Percentiles rank a stretch among this genome's conserved stretches.
Conservation (phyloP, 202 grass and related monocot genomes). For the Digitaria exilis region DNA sequence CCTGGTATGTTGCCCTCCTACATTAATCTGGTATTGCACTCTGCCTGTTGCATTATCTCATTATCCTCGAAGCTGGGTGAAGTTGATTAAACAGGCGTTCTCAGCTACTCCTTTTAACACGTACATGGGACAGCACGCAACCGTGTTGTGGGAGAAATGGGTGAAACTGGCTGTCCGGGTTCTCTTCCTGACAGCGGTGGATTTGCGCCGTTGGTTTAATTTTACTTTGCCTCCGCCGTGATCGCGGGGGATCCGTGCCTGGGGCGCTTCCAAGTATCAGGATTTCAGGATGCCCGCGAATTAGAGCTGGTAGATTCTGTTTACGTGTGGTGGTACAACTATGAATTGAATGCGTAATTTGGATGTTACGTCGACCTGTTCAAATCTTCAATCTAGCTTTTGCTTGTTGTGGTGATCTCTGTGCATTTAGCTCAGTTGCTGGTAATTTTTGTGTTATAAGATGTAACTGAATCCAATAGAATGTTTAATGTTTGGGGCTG, state of each 20-base stretch:
- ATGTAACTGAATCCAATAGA: not conserved
- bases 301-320: not conserved
- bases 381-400: not conserved
- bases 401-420: not conserved
- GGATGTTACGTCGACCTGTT: not conserved
- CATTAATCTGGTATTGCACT: too few species aligned
- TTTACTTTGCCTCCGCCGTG: not conserved
- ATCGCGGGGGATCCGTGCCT: not conserved
- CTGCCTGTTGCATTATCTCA: too few species aligned
- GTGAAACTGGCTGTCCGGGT: too few species aligned
- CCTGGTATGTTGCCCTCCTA: too few species aligned
- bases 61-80: too few species aligned
- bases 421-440: not conserved
- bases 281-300: not conserved
- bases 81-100: too few species aligned
- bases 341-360: not conserved
- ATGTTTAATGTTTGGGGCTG: not conserved
- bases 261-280: not conserved
- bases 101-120: too few species aligned
- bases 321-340: not conserved
- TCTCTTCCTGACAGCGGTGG: conserved; percentile 1
- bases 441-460: not conserved
- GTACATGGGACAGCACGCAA: too few species aligned
- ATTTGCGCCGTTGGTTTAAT: not conserved
- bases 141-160: too few species aligned